Evolutionary conservation across 345 rosid genomes (phyloP).

Genomic region (Lenwebbia sp.): DNA sequence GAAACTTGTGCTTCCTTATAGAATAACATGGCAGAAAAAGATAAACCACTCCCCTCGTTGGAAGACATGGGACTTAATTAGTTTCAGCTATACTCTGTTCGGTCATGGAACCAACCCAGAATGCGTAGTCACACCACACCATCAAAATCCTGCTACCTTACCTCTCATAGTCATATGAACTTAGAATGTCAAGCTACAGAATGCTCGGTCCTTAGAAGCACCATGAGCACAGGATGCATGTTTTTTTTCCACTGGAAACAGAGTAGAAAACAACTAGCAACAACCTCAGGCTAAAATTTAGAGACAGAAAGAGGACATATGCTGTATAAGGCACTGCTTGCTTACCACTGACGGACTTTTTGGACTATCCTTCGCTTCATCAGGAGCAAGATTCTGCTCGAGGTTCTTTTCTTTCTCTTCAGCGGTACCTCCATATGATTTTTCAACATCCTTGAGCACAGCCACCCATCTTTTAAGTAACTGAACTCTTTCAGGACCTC

Average conservation of each 20-base stretch:
- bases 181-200: neutral
- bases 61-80: neutral
- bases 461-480: conserved; percentile 67
- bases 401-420: conserved; percentile 32
- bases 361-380: conserved; percentile 39
- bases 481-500: conserved; percentile 68
- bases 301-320: neutral
- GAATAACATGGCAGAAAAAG: neutral
- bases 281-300: neutral
- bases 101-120: neutral
- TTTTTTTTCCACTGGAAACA: neutral
- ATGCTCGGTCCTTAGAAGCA: neutral
- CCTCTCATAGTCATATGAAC: neutral
- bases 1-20: neutral
- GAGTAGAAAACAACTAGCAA: neutral
- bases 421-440: conserved; percentile 13
- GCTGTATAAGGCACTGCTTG: neutral
- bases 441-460: conserved; percentile 69
- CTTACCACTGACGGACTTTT: conserved; percentile 44
- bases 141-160: neutral
- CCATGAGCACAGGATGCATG: neutral
- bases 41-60: neutral
- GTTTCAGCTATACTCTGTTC: neutral
- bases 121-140: neutral
- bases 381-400: conserved; percentile 31